phyloP scores from a whole-genome alignment of 208 protist genomes.

The Strigomonas culicis region DNA sequence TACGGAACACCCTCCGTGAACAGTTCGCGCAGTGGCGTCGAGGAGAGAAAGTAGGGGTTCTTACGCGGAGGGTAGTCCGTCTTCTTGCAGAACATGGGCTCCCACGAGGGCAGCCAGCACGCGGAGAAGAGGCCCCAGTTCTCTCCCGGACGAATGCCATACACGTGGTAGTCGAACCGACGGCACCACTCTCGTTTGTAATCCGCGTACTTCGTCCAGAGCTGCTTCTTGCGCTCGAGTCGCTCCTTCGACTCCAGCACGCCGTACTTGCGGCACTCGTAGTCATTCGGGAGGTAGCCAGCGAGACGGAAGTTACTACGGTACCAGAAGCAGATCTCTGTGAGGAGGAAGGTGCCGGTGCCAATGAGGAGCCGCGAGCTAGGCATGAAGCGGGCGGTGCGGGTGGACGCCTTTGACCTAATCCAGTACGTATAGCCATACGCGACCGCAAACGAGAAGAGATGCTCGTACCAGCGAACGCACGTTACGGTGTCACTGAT shows the following conservation, averaged over 20 bases:
- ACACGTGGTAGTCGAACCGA: constrained; percentile 89
- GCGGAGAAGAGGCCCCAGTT: constrained; percentile 79
- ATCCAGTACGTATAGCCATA: constrained; percentile 70
- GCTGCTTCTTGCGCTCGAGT: constrained; percentile 63
- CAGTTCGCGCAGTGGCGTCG: constrained; percentile 63
- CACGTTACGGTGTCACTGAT: constrained; percentile 42
- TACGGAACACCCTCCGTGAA: constrained; percentile 49
- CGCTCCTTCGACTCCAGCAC: constrained; percentile 77
- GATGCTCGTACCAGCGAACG: constrained; percentile 85
- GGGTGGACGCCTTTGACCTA: constrained; percentile 61
- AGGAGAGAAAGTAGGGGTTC: constrained; percentile 86
- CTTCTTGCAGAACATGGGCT: constrained; percentile 46
- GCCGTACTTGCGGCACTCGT: constrained; percentile 86
- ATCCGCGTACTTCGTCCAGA: constrained; percentile 84
- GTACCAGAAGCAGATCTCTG: constrained; percentile 74
- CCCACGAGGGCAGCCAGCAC: constrained; percentile 70
- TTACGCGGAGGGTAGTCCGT: constrained; percentile 86
- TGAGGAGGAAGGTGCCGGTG: constrained; percentile 48
- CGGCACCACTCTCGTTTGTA: constrained; percentile 91
- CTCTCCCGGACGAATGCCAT: constrained; percentile 83
- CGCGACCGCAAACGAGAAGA: constrained; percentile 19
- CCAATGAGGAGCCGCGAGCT: constrained; percentile 28
- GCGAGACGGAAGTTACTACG: constrained; percentile 77
- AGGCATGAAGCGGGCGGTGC: constrained; percentile 35
- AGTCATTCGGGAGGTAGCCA: constrained; percentile 82